Conservation (phyloP, 768 basidiomycete species). For the Mrakia gelida region DNA sequence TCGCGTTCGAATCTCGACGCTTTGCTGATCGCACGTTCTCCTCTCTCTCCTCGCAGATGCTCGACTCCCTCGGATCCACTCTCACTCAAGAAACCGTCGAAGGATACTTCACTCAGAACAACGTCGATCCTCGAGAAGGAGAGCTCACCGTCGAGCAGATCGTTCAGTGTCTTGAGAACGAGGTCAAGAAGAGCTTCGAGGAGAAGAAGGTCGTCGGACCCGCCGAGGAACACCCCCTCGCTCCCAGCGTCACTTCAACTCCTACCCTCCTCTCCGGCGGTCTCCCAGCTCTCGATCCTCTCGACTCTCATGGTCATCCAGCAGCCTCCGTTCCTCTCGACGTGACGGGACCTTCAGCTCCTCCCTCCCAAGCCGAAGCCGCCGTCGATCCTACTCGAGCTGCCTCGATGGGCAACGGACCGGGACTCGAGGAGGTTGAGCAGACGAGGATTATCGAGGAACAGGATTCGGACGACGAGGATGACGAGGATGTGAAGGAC, state of each 20-base stretch:
- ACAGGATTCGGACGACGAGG: constrained; percentile 29
- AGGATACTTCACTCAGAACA: constrained; percentile 69
- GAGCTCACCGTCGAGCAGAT: constrained; percentile 74
- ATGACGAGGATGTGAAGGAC: constrained; percentile 38
- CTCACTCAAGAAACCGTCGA: constrained; percentile 72
- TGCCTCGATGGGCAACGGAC: not conserved
- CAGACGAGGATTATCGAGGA: constrained; percentile 12
- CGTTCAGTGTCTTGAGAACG: constrained; percentile 78
- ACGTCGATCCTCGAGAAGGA: constrained; percentile 61
- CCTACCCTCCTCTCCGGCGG: not conserved
- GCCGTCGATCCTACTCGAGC: not conserved
- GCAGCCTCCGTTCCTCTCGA: constrained; percentile 11
- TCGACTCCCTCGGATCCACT: constrained; percentile 94
- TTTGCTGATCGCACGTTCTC: not conserved
- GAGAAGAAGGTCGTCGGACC: constrained; percentile 66
- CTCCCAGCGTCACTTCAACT: constrained; percentile 12
- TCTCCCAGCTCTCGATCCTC: constrained; percentile 16
- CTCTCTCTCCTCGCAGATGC: constrained; percentile 59
- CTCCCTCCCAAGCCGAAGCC: not conserved
- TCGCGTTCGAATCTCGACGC: not conserved
- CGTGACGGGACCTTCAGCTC: constrained; percentile 17
- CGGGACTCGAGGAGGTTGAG: constrained; percentile 9
- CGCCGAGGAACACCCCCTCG: constrained; percentile 44
- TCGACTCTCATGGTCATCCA: not conserved
- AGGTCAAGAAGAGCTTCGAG: constrained; percentile 65